Conservation (phyloP, 352 stramenopile species). For the Elongisporangium anandrum region DNA sequence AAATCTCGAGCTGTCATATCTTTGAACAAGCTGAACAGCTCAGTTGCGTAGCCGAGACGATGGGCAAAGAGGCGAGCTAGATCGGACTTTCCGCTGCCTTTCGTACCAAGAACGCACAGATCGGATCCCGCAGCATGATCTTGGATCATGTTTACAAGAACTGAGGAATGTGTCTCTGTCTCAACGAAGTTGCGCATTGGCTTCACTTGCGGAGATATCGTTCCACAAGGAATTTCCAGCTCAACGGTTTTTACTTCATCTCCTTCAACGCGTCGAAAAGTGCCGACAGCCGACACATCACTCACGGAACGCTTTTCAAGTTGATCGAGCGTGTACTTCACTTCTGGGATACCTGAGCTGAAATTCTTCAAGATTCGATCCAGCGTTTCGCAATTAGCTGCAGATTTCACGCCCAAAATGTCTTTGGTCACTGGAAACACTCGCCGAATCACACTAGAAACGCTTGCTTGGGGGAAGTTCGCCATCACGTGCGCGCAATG, state of each 20-base stretch:
- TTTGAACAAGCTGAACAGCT: constrained; percentile 91
- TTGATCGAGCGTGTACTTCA: constrained; percentile 29
- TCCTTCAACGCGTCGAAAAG: constrained; percentile 9
- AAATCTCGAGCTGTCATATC: constrained; percentile 94
- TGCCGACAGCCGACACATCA: constrained; percentile 15
- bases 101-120: constrained; percentile 74
- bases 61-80: constrained; percentile 62
- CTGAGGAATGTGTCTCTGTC: constrained; percentile 38
- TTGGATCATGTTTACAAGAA: constrained; percentile 71
- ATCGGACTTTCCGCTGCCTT: constrained; percentile 82
- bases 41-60: constrained; percentile 75
- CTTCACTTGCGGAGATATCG: constrained; percentile 15
- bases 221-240: constrained; percentile 40
- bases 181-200: constrained; percentile 49
- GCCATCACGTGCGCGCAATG: constrained; percentile 53
- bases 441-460: constrained; percentile 32
- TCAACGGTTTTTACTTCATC: constrained; percentile 9
- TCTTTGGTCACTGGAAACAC: constrained; percentile 57
- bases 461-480: constrained; percentile 38
- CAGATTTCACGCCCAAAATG: constrained; percentile 31
- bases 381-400: constrained; percentile 44
- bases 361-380: constrained; percentile 55
- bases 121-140: constrained; percentile 74
- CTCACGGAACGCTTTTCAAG: constrained; percentile 22
- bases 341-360: constrained; percentile 13